Percentiles rank a stretch among this genome's conserved stretches.
Conservation (phyloP, 2,329 filamentous ascomycete species). For the Colletotrichum zoysiae region DNA sequence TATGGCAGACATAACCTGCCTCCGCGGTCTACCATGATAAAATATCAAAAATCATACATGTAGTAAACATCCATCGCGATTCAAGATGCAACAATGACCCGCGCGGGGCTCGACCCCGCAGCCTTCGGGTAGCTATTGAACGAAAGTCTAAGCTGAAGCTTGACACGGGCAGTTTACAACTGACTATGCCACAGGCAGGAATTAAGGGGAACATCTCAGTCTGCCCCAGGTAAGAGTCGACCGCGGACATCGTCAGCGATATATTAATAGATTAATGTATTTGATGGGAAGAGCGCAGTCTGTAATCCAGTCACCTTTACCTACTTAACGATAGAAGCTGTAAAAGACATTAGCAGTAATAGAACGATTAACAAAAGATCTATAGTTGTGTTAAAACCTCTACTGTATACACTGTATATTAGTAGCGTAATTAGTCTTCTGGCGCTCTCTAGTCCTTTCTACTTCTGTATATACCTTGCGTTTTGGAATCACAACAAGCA, state of each 20-base stretch:
- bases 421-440: too few relatives aligned
- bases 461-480: too few relatives aligned
- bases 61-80: rapidly evolving
- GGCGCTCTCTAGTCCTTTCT: too few relatives aligned
- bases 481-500: too few relatives aligned
- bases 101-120: background rate
- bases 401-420: too few relatives aligned
- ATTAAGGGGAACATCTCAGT: conserved; percentile 30
- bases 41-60: background rate
- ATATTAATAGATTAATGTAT: background rate
- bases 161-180: conserved; percentile 8
- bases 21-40: background rate
- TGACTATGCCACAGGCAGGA: background rate
- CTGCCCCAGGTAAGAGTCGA: conserved; percentile 20
- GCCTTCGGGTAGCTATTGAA: too few relatives aligned
- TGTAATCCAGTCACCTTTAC: background rate
- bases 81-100: conserved; percentile 5
- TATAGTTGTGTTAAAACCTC: too few relatives aligned
- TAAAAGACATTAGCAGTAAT: too few relatives aligned
- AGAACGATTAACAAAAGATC: too few relatives aligned
- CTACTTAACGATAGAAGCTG: too few relatives aligned
- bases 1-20: conserved; percentile 42
- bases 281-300: background rate
- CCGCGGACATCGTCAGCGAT: background rate
- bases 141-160: conserved; percentile 32